Percentiles rank a stretch among this genome's conserved stretches.
Conservation (phyloP, 1,284 basidiomycete genomes). For the Pholiota adiposa region DNA sequence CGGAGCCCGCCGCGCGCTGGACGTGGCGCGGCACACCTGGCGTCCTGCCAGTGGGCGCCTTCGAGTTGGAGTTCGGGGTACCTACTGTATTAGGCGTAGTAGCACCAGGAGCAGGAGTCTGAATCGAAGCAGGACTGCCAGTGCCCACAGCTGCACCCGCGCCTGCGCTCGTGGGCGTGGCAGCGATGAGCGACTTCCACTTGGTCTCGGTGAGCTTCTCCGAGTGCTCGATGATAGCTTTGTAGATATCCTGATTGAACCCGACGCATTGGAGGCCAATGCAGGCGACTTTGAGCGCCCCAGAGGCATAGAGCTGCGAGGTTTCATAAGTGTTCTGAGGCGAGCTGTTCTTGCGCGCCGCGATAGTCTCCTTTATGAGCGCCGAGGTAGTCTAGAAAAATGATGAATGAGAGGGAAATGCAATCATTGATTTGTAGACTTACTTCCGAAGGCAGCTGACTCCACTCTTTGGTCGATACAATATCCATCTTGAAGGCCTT, state of each 20-base stretch:
- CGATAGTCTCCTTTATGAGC: conserved; percentile 70
- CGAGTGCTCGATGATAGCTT: conserved; percentile 65
- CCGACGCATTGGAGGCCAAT: conserved; percentile 75
- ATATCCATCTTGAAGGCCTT: conserved; percentile 65
- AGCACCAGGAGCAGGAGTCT: no score
- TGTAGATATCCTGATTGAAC: conserved; percentile 67
- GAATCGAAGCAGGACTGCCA: no score
- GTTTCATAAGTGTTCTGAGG: conserved; percentile 78
- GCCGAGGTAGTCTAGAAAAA: conserved; percentile 66
- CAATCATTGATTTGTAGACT: conserved; percentile 10
- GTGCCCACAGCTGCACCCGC: no score
- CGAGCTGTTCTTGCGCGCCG: conserved; percentile 70
- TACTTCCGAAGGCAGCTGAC: conserved; percentile 65
- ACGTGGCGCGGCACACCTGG: not conserved
- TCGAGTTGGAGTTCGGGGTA: no score
- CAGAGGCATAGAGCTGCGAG: conserved; percentile 68
- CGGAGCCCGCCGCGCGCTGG: not conserved
- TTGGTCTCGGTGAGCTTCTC: conserved; percentile 49
- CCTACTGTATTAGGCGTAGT: no score
- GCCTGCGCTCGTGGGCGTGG: not conserved
- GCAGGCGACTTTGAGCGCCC: conserved; percentile 72
- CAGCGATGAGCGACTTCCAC: conserved; percentile 28
- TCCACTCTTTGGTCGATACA: conserved; percentile 69
- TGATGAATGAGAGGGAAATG: conserved; percentile 10
- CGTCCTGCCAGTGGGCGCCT: not conserved